Evolutionary conservation across 1,139 yeast species (phyloP).

Genomic region (Candida frijolesensis): DNA sequence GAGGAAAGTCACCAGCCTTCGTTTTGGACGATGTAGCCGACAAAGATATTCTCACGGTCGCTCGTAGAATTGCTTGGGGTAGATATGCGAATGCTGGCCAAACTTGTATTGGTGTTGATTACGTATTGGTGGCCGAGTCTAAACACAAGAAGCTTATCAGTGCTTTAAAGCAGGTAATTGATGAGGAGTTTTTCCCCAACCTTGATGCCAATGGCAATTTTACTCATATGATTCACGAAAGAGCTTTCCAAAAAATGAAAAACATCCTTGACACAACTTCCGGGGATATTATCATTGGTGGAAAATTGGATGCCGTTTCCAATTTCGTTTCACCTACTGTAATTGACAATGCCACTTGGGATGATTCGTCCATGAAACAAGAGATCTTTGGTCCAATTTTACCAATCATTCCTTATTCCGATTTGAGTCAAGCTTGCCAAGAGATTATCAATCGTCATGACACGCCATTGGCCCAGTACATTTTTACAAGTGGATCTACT

Average conservation of each 20-base stretch:
- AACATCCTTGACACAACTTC: slow-evolving; percentile 50
- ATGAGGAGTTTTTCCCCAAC: slow-evolving; percentile 39
- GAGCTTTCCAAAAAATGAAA: slow-evolving; percentile 55
- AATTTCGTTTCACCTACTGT: slow-evolving; percentile 75
- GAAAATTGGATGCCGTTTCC: slow-evolving; percentile 43
- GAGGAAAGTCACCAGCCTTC: slow-evolving; percentile 87
- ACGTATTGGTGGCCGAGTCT: slow-evolving; percentile 63
- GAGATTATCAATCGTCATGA: slow-evolving; percentile 48
- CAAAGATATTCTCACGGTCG: slow-evolving; percentile 49
- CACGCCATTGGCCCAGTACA: slow-evolving; percentile 82
- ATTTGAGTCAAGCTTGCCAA: slow-evolving; percentile 50
- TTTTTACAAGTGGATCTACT: slow-evolving; percentile 56
- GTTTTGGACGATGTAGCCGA: slow-evolving; percentile 54
- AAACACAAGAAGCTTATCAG: slow-evolving; percentile 54
- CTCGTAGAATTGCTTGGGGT: slow-evolving; percentile 77
- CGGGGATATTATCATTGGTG: slow-evolving; percentile 64
- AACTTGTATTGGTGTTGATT: slow-evolving; percentile 88
- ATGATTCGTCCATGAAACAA: slow-evolving; percentile 70
- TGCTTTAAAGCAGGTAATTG: slow-evolving; percentile 38
- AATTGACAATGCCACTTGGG: slow-evolving; percentile 58
- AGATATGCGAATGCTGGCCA: slow-evolving; percentile 81
- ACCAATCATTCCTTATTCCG: slow-evolving; percentile 63
- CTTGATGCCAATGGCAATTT: slow-evolving; percentile 36
- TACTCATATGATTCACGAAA: slow-evolving; percentile 65
- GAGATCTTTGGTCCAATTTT: slow-evolving; percentile 88